Percentiles rank a stretch among this genome's conserved stretches.
Evolutionary conservation across 2,329 filamentous ascomycete genomes (phyloP).

Genomic region (Penicillium vulpinum): DNA sequence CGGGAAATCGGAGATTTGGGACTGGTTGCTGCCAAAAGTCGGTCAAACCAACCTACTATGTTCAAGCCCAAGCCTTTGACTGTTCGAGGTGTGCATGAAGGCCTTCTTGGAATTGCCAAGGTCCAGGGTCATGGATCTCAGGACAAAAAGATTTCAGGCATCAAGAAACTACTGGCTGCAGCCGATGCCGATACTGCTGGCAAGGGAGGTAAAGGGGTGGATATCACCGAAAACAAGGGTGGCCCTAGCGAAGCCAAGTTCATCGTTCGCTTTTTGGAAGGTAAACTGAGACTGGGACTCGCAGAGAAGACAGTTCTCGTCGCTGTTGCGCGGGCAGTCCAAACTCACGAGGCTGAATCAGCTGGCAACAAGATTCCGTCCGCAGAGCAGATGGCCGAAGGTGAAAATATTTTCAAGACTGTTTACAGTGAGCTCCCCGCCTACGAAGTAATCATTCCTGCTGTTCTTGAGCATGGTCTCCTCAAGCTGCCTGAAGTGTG

Average conservation of each 20-base stretch:
- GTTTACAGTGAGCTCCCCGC: slow-evolving; percentile 94
- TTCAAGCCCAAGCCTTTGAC: slow-evolving; percentile 95
- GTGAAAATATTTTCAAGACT: slow-evolving; percentile 81
- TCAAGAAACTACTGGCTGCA: slow-evolving; percentile 94
- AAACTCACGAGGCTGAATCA: slow-evolving; percentile 74
- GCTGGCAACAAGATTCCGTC: slow-evolving; percentile 68
- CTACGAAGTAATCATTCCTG: slow-evolving; percentile 91
- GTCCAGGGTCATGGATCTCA: slow-evolving; percentile 84
- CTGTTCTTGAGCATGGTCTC: slow-evolving; percentile 83
- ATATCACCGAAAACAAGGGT: slow-evolving; percentile 89
- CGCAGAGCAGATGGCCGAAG: slow-evolving; percentile 75
- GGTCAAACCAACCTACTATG: slow-evolving; percentile 95
- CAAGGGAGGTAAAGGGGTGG: slow-evolving; percentile 65
- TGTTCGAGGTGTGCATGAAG: slow-evolving; percentile 80
- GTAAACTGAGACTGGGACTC: slow-evolving; percentile 86
- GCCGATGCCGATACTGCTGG: slow-evolving; percentile 72
- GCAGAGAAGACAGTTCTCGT: slow-evolving; percentile 92
- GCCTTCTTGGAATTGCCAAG: slow-evolving; percentile 84
- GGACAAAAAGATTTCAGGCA: slow-evolving; percentile 84
- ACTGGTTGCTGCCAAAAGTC: slow-evolving; percentile 90
- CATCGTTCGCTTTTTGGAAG: slow-evolving; percentile 88
- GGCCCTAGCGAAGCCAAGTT: slow-evolving; percentile 94
- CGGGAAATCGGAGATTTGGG: slow-evolving; percentile 95
- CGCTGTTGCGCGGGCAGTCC: slow-evolving; percentile 82
- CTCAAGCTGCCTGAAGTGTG: slow-evolving; percentile 78